phyloP scores from a whole-genome alignment of 2,329 filamentous ascomycete genomes.

The Claviceps sp. region DNA sequence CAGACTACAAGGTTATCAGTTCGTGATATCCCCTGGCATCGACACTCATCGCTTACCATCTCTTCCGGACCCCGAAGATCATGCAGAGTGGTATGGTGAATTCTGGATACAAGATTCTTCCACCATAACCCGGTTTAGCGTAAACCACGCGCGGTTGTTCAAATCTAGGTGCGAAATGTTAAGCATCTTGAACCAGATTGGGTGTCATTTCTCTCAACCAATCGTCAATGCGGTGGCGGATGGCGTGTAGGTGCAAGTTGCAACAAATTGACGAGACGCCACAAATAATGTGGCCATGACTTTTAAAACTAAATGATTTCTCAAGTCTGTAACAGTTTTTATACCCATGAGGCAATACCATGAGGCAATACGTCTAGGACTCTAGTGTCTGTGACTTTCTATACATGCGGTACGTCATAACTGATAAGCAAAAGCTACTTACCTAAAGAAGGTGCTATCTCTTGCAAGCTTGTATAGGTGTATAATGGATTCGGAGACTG shows the following conservation, averaged over 20 bases:
- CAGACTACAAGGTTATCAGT: constrained; percentile 1
- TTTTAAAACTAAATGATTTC: not conserved
- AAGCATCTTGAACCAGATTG: not conserved
- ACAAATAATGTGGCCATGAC: not conserved
- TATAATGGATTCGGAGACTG: too few relatives aligned
- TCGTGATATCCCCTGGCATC: not conserved
- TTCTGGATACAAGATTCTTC: not conserved
- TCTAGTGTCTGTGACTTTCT: too few relatives aligned
- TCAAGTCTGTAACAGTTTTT: not conserved
- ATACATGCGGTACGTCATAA: too few relatives aligned
- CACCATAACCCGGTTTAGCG: not conserved
- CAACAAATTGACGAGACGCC: not conserved
- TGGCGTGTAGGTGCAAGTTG: not conserved
- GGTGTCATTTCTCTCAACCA: not conserved
- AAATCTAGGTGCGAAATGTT: not conserved
- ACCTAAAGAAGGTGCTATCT: too few relatives aligned
- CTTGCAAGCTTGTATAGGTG: too few relatives aligned
- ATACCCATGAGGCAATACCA: too few relatives aligned
- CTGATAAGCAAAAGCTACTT: too few relatives aligned
- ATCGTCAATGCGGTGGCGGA: not conserved
- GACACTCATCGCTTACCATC: not conserved
- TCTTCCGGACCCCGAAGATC: not conserved
- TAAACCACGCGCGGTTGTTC: not conserved
- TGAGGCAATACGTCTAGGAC: too few relatives aligned
- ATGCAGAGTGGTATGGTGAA: not conserved